A percentile compares a stretch with the other conserved stretches of the same genome.
Conservation (phyloP, 768 basidiomycete genomes). For the Tricholoma hemisulphureum region DNA sequence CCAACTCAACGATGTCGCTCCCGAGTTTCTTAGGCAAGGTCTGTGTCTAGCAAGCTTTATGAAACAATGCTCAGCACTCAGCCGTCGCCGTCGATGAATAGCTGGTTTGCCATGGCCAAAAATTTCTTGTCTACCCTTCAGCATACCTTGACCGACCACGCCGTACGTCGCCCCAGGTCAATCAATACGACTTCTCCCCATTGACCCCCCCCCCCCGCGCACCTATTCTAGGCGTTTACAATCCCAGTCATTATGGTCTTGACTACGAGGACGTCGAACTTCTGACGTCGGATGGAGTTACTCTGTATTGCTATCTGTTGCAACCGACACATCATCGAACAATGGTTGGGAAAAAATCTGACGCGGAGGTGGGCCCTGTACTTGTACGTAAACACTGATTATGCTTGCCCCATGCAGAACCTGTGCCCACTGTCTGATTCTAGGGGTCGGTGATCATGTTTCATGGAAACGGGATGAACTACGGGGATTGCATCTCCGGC, state of each 20-base stretch:
- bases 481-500: slow-evolving; percentile 70
- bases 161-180: neutral
- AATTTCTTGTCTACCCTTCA: slow-evolving; percentile 18
- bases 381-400: neutral
- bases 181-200: too few species aligned
- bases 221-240: neutral
- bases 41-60: neutral
- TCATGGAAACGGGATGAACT: slow-evolving; percentile 78
- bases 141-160: slow-evolving; percentile 14
- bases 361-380: neutral
- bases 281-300: slow-evolving; percentile 6
- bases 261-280: slow-evolving; percentile 4
- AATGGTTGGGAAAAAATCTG: neutral
- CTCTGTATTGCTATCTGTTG: slow-evolving; percentile 5
- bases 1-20: neutral
- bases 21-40: neutral
- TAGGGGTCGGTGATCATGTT: slow-evolving; percentile 84
- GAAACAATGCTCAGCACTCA: neutral
- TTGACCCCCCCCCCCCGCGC: too few species aligned
- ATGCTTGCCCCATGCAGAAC: too few species aligned
- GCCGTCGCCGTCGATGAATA: neutral
- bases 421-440: too few species aligned
- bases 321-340: neutral
- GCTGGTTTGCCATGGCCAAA: slow-evolving; percentile 17
- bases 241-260: neutral